Conservation (phyloP, 2,329 filamentous ascomycete species). For the Fusarium beomiforme region DNA sequence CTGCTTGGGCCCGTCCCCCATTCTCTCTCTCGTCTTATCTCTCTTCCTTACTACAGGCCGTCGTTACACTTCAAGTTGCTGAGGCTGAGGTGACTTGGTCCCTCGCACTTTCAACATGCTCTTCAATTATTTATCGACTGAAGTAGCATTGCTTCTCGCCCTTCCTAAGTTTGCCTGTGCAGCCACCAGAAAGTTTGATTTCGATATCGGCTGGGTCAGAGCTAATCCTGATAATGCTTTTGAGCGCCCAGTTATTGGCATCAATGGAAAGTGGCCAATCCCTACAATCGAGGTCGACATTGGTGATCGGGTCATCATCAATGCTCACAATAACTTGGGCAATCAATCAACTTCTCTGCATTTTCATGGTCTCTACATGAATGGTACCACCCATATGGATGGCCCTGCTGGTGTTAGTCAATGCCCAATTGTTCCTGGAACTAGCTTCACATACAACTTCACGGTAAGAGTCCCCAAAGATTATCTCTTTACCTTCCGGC, state of each 20-base stretch:
- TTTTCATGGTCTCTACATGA: slow-evolving; percentile 78
- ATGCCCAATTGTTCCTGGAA: slow-evolving; percentile 71
- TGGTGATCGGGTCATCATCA: slow-evolving; percentile 70
- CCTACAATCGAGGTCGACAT: slow-evolving; percentile 71
- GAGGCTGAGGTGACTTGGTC: slow-evolving; percentile 8
- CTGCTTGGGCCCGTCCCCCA: neutral
- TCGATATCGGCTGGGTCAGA: slow-evolving; percentile 76
- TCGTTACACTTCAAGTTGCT: neutral
- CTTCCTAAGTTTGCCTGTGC: slow-evolving; percentile 40
- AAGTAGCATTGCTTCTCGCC: slow-evolving; percentile 31
- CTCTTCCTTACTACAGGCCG: neutral
- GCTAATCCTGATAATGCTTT: slow-evolving; percentile 75
- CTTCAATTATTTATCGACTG: slow-evolving; percentile 11
- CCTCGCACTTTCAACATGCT: slow-evolving; percentile 26
- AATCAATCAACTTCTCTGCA: slow-evolving; percentile 72
- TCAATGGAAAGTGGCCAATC: slow-evolving; percentile 81
- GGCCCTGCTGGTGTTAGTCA: slow-evolving; percentile 74
- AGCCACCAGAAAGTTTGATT: slow-evolving; percentile 67
- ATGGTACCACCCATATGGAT: slow-evolving; percentile 76
- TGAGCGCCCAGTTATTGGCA: slow-evolving; percentile 74
- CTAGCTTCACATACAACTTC: slow-evolving; percentile 75
- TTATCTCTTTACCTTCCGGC: neutral
- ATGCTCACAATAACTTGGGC: slow-evolving; percentile 67
- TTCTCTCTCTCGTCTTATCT: neutral
- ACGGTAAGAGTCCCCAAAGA: slow-evolving; percentile 56